Percentiles rank a stretch among this genome's conserved stretches.
phyloP scores from a whole-genome alignment of 148 eudicot genomes.

The Amaranthus cruentus region DNA sequence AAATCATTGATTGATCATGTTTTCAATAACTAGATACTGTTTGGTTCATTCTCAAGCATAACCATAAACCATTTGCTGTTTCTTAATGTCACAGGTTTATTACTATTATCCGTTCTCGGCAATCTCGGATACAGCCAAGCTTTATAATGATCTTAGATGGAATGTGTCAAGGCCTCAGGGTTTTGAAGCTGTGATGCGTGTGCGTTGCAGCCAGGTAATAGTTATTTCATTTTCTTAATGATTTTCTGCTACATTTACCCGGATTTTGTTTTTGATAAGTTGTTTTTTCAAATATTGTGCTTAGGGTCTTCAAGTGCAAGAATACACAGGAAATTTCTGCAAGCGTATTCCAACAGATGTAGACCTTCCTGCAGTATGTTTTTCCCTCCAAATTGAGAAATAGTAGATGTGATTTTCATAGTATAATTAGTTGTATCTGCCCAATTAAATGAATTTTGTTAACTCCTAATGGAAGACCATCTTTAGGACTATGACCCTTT shows the following conservation, averaged over 20 bases:
- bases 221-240: not conserved
- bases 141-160: constrained; percentile 97
- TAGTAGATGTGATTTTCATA: not conserved
- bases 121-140: constrained; percentile 87
- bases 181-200: constrained; percentile 99
- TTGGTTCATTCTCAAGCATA: not conserved
- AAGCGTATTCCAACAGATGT: constrained; percentile 98
- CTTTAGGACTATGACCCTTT: not conserved
- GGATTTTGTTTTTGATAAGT: not conserved
- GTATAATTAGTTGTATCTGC: not conserved
- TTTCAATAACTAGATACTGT: not conserved
- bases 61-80: not conserved
- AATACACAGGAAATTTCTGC: constrained; percentile 92
- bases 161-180: constrained; percentile 96
- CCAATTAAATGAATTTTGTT: not conserved
- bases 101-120: constrained; percentile 94
- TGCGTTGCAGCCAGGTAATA: constrained; percentile 85
- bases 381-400: not conserved
- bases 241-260: not conserved
- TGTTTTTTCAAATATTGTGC: constrained; percentile 1
- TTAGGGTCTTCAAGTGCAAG: constrained; percentile 93
- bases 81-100: constrained; percentile 54
- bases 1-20: not conserved
- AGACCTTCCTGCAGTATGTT: constrained; percentile 88
- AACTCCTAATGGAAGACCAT: not conserved